Percentiles rank a stretch among this genome's conserved stretches.
Conservation (phyloP, 768 basidiomycete genomes). For the Tricholoma saponaceum region DNA sequence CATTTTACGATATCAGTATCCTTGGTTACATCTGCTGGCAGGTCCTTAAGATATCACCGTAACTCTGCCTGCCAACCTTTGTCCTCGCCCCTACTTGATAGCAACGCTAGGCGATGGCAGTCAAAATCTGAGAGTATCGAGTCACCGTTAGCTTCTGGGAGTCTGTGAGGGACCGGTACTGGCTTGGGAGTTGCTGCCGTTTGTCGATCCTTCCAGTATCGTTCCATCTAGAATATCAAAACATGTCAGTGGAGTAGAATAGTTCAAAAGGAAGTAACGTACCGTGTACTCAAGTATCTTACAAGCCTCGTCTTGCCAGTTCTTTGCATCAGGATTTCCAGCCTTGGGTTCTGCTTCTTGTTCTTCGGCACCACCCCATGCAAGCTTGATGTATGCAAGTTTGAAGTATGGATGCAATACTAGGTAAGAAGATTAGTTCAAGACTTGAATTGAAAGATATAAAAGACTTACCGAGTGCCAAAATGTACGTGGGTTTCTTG, state of each 20-base stretch:
- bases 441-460: neutral
- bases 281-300: conserved; percentile 5
- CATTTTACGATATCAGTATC: conserved; percentile 12
- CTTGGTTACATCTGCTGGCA: conserved; percentile 10
- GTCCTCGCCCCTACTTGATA: neutral
- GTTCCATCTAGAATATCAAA: neutral
- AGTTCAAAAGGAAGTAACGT: neutral
- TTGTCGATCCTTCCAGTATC: conserved; percentile 1
- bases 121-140: conserved; percentile 3
- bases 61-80: conserved; percentile 7
- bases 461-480: neutral
- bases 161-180: neutral
- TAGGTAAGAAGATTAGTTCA: neutral
- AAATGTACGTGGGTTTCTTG: conserved; percentile 10
- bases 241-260: neutral
- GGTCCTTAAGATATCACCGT: conserved; percentile 7
- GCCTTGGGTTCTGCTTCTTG: conserved; percentile 11
- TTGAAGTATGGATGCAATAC: conserved; percentile 26
- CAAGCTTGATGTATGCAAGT: conserved; percentile 18
- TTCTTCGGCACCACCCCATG: conserved; percentile 23
- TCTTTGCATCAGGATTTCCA: conserved; percentile 14
- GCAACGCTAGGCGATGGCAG: neutral
- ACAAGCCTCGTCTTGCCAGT: conserved; percentile 18
- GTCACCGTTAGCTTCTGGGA: neutral
- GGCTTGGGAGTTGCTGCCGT: neutral